Conservation (phyloP, 2,329 filamentous ascomycete genomes). For the Venturia asperata region DNA sequence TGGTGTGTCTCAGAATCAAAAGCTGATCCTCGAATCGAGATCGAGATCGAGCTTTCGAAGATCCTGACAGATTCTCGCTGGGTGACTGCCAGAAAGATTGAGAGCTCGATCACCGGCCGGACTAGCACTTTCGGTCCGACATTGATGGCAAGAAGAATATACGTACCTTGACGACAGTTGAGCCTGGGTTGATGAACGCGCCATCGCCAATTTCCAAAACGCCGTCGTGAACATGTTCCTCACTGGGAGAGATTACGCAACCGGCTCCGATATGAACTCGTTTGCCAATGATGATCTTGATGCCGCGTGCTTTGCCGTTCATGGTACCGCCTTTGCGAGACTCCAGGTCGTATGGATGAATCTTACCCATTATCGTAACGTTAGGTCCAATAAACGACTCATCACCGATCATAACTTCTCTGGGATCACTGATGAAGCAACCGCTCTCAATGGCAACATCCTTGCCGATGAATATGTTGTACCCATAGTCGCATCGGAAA, state of each 20-base stretch:
- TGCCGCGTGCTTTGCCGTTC: slow-evolving; percentile 17
- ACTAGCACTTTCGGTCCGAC: neutral
- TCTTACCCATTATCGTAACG: slow-evolving; percentile 69
- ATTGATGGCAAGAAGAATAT: neutral
- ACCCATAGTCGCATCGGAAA: slow-evolving; percentile 91
- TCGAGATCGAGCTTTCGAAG: neutral
- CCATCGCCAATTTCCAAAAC: slow-evolving; percentile 18
- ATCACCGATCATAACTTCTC: slow-evolving; percentile 71
- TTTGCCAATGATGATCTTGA: slow-evolving; percentile 20
- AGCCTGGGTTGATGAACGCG: slow-evolving; percentile 16
- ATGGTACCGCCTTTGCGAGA: slow-evolving; percentile 56
- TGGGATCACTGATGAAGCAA: slow-evolving; percentile 83
- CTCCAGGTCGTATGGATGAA: slow-evolving; percentile 46
- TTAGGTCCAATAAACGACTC: slow-evolving; percentile 66
- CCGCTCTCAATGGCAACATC: slow-evolving; percentile 76
- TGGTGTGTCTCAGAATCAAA: neutral
- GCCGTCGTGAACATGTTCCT: slow-evolving; percentile 9
- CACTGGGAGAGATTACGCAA: slow-evolving; percentile 8
- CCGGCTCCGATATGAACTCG: slow-evolving; percentile 20
- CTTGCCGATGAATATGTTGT: slow-evolving; percentile 83
- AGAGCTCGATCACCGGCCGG: neutral
- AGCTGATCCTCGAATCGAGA: neutral
- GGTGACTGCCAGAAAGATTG: too few relatives aligned
- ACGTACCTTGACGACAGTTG: slow-evolving; percentile 20
- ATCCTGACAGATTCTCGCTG: neutral